phyloP scores from a whole-genome alignment of 495 filamentous ascomycete genomes.

The Lophiotrema nucula region DNA sequence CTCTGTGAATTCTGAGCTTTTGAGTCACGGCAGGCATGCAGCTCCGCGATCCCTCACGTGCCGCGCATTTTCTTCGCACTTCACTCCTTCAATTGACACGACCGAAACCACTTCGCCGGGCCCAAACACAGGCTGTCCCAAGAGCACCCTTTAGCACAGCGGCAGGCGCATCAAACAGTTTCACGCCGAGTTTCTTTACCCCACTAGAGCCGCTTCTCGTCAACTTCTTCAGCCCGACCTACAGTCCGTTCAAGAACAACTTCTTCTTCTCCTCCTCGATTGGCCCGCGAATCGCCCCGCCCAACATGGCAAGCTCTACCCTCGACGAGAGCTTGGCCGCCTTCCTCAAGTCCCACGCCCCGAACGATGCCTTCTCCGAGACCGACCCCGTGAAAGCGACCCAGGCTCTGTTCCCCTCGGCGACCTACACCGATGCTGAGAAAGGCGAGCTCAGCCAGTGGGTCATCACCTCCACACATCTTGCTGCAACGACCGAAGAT shows the following conservation, averaged over 20 bases:
- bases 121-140: background rate
- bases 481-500: slow-evolving; percentile 60
- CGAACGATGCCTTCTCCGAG: slow-evolving; percentile 47
- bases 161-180: background rate
- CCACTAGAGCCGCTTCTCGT: background rate
- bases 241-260: slow-evolving; percentile 1
- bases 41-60: background rate
- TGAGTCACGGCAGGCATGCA: slow-evolving; percentile 29
- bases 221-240: slow-evolving; percentile 3
- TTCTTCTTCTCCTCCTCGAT: no score
- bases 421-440: slow-evolving; percentile 71
- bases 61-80: background rate
- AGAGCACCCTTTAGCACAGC: background rate
- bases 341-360: slow-evolving; percentile 55
- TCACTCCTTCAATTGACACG: slow-evolving; percentile 15
- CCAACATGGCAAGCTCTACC: slow-evolving; percentile 52
- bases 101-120: background rate
- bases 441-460: slow-evolving; percentile 84
- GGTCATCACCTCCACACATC: slow-evolving; percentile 69
- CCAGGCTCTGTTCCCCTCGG: slow-evolving; percentile 61
- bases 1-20: slow-evolving; percentile 23
- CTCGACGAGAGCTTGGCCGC: slow-evolving; percentile 53
- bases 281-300: slow-evolving; percentile 5
- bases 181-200: slow-evolving; percentile 4
- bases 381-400: slow-evolving; percentile 54